Base-by-base conservation (phyloP, 768 basidiomycete species). In the Tricholoma bakamatsutake region DNA sequence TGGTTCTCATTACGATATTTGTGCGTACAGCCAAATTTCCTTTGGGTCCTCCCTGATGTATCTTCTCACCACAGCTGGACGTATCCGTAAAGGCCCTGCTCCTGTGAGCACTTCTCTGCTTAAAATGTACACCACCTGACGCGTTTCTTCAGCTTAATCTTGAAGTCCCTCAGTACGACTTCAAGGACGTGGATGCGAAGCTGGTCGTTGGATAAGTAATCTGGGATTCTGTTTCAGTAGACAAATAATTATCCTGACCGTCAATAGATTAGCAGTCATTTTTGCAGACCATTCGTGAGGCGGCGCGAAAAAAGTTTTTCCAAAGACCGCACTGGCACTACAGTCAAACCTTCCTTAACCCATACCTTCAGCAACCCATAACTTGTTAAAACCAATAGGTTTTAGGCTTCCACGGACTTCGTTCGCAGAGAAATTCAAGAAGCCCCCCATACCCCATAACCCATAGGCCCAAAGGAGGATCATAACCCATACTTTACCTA, bases 1-100 rank as follows among this genome's bases (percentile, higher is more conserved):
- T 72, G 97, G 96, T 68, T 98, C 96, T 52, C 96, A 99, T 69
- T 95, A 94, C 67, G 94, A 98, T 73, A 97, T 97, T 57, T 96
- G 89, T 91, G 64, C 58, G 88, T 73, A 30, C 60, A 34, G 27
- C n/a, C 50, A 33, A 24, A 18, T 30, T 53, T 37, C 35, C 15
- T 39, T n/a, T 42, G 39, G 50, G 10, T 59, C 18, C 48, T 52
- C 9, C 50, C 54, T 42, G 54, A 50, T 43, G 43, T 64, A 31
- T 64, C 56, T 61, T 55, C 31, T 54, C 27, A 57, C 13, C 60
- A 42, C 59, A 93, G 91, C 94, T 67, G 96, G 96, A 60, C 93
- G 96, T 71, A 85, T 88, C 65, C 89, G 96, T 70, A 92, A 94
- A 71, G 96, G 96, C 45, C 96, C 96, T 66, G 96, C 96, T 69